phyloP scores from a whole-genome alignment of 2,329 filamentous ascomycete genomes.

The Beauveria pseudobassiana region DNA sequence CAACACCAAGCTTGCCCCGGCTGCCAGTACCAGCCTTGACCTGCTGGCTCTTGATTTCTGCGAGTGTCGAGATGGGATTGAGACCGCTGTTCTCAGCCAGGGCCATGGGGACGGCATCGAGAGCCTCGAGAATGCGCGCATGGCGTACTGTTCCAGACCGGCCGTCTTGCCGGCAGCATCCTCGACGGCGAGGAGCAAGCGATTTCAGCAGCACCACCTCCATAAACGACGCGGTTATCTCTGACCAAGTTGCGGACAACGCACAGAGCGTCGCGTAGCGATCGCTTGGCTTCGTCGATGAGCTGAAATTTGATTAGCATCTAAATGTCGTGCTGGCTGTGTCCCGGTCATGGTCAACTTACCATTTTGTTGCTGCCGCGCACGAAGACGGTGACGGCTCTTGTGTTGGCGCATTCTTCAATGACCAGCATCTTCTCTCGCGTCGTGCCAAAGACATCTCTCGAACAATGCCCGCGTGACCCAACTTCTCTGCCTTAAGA shows the following conservation, averaged over 20 bases:
- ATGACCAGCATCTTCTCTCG: conserved; percentile 99
- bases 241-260: conserved; percentile 93
- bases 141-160: conserved; percentile 97
- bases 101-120: conserved; percentile 91
- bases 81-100: conserved; percentile 95
- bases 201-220: conserved; percentile 92
- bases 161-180: conserved; percentile 91
- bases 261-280: conserved; percentile 92
- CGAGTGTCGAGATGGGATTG: conserved; percentile 91
- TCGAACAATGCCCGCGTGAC: conserved; percentile 78
- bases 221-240: conserved; percentile 96
- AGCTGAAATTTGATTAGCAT: conserved; percentile 51
- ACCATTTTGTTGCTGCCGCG: conserved; percentile 99
- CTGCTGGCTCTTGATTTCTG: conserved; percentile 92
- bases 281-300: conserved; percentile 97
- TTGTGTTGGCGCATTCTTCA: conserved; percentile 96
- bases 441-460: conserved; percentile 97
- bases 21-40: conserved; percentile 57
- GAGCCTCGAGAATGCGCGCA: conserved; percentile 93
- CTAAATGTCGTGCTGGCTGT: neutral
- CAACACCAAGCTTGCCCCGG: conserved; percentile 71
- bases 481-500: conserved; percentile 82
- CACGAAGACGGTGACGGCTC: conserved; percentile 93
- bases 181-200: conserved; percentile 95
- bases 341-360: conserved; percentile 23